Percentiles rank a stretch among this genome's conserved stretches.
Conservation (phyloP, 345 rosid species). For the Nephelium lappaceum region DNA sequence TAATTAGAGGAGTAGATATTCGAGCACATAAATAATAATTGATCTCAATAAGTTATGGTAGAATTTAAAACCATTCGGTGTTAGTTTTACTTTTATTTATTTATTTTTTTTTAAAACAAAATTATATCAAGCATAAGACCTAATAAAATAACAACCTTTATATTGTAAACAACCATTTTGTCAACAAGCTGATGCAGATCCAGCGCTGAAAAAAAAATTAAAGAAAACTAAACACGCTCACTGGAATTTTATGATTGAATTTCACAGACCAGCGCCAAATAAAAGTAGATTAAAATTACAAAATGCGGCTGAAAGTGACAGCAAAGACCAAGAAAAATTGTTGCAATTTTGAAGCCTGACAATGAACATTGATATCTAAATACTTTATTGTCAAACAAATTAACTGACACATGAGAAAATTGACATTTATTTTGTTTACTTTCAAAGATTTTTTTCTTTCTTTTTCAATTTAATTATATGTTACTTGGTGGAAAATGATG, state of each 20-base stretch:
- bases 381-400: neutral
- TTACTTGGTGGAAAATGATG: neutral
- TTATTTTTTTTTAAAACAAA: no score
- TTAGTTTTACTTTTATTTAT: no score
- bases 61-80: no score
- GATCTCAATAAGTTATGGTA: no score
- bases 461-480: neutral
- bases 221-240: neutral
- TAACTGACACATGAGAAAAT: neutral
- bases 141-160: no score
- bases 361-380: neutral
- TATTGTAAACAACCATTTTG: neutral
- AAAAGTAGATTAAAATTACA: neutral
- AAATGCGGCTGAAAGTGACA: slow-evolving; percentile 5
- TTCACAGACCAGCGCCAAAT: neutral
- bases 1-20: no score
- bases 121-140: no score
- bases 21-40: no score
- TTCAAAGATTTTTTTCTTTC: neutral
- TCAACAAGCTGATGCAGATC: slow-evolving; percentile 8
- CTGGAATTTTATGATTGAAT: neutral
- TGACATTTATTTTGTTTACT: neutral
- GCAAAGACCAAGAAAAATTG: neutral
- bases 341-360: neutral
- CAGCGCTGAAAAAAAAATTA: neutral